Evolutionary conservation across 768 basidiomycete species (phyloP), one percentile per base, ranked within the genome.

Genomic region (Leccinum uliginosum): DNA sequence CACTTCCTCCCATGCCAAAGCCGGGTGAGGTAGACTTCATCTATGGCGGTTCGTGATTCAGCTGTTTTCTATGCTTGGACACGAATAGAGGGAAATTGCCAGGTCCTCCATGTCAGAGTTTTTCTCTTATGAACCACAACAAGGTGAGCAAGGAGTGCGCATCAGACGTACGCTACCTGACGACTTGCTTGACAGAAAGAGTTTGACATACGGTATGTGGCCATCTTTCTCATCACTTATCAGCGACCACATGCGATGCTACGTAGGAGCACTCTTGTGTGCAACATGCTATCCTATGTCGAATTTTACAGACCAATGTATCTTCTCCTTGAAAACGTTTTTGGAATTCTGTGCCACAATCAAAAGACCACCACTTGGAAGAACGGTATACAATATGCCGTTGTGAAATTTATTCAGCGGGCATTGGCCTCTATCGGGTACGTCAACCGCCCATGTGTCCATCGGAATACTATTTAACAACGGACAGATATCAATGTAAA

Each of bases 71-170:
- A 11, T 51, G 29, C 40, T 27, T 46, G 32, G 15, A 19, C 26
- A 40, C 32, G 44, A 54, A 24, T 57, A 48, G 56, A 34, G 5
- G 44, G 8, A 34, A 30, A 26, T 59, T 51, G 3, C 7, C 55
- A 88, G 88, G 88, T 3, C 87, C 88, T 4, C 89, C 89, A 12
- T 91, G 89, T 62, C 89, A 90, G 60, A 80, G 84, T 3, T 91
- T 89, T 61, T 85, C 83, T 58, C 63, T 71, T 0, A 84, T 84
- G 57, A 91, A 90, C 54, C 82, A 83, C 58, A 68, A 72, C 35
- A 83, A 82, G 66, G 86, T 84, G 57, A 65, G 62, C 12, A 19
- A 50, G 30, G 38, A 52, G 46, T 43, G 23, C 2, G 27, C 40
- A 43, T 21, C 35, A 34, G 24, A 23, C 21, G 14, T 50, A 43